Percentiles rank a stretch among this genome's conserved stretches.
These are phyloP conservation scores for Sporothrix dimorphospora DNA, from an alignment of 2,329 filamentous ascomycete genomes.

Conservation along the genomic window DNA sequence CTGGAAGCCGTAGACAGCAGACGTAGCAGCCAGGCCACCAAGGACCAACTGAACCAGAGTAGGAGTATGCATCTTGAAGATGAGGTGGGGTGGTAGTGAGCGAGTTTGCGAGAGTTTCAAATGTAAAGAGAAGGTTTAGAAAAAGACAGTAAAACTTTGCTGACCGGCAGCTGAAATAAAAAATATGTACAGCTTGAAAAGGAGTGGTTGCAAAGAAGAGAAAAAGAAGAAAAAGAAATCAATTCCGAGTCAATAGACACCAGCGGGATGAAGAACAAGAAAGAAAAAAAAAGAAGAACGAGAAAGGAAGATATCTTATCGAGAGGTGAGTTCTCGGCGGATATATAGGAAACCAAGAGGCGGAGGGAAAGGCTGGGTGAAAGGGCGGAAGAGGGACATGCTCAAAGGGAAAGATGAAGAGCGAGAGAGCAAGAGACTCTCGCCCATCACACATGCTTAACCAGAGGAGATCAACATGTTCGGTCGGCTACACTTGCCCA, in stretches of 20 bases:
- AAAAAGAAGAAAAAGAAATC: slow-evolving; percentile 29
- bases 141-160: slow-evolving; percentile 32
- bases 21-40: slow-evolving; percentile 40
- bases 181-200: slow-evolving; percentile 32
- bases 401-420: slow-evolving; percentile 1
- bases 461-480: slow-evolving; percentile 20
- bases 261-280: slow-evolving; percentile 29
- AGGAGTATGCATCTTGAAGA: slow-evolving; percentile 40
- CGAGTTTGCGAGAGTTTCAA: slow-evolving; percentile 29
- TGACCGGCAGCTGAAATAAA: slow-evolving; percentile 39
- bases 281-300: slow-evolving; percentile 25
- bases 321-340: slow-evolving; percentile 3
- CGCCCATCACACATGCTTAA: slow-evolving; percentile 19
- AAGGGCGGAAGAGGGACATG: neutral
- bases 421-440: neutral
- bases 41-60: slow-evolving; percentile 40
- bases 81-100: slow-evolving; percentile 18
- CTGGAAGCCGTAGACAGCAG: slow-evolving; percentile 40
- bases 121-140: slow-evolving; percentile 24
- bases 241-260: slow-evolving; percentile 24
- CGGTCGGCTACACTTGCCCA: slow-evolving; percentile 16
- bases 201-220: slow-evolving; percentile 34
- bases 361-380: neutral
- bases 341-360: slow-evolving; percentile 26
- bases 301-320: slow-evolving; percentile 8